Conservation (phyloP, 768 basidiomycete genomes). For the Suillus plorans region DNA sequence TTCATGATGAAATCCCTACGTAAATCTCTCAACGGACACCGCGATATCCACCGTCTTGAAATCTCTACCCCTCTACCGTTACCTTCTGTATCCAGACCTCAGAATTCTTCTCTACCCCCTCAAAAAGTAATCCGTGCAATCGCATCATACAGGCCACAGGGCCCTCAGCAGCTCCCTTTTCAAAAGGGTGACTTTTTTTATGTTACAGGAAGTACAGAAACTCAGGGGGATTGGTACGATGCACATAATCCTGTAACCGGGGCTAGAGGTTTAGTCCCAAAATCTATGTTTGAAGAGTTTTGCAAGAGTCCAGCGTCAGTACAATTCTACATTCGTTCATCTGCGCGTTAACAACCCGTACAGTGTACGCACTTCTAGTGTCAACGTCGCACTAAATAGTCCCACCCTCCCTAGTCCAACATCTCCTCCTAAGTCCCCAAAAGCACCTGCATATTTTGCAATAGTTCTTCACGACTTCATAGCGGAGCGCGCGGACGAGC, state of each 20-base stretch:
- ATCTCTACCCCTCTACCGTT: constrained; percentile 71
- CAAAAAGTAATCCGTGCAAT: constrained; percentile 95
- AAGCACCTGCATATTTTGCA: constrained; percentile 81
- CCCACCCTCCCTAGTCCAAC: constrained; percentile 25
- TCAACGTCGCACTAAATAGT: constrained; percentile 16
- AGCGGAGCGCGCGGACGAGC: constrained; percentile 95
- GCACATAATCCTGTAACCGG: constrained; percentile 93
- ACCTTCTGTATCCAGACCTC: constrained; percentile 67
- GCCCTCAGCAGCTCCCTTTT: constrained; percentile 87
- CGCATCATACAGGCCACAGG: constrained; percentile 58
- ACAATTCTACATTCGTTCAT: constrained; percentile 5
- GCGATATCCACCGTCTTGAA: constrained; percentile 56
- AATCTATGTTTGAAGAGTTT: constrained; percentile 87
- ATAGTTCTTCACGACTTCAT: constrained; percentile 93
- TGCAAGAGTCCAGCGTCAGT: constrained; percentile 69
- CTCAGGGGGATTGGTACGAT: constrained; percentile 75
- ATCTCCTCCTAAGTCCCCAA: constrained; percentile 34
- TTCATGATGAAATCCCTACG: constrained; percentile 76
- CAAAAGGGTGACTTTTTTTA: constrained; percentile 97
- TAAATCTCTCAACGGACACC: constrained; percentile 72
- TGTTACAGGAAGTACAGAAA: constrained; percentile 74
- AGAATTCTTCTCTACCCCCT: constrained; percentile 74
- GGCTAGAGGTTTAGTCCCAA: constrained; percentile 88
- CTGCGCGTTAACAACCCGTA: constrained; percentile 2
- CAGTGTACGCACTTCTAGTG: constrained; percentile 46